Evolutionary conservation across 192 early-diverging fungal genomes (phyloP).

Genomic region (Pilaira anomala): DNA sequence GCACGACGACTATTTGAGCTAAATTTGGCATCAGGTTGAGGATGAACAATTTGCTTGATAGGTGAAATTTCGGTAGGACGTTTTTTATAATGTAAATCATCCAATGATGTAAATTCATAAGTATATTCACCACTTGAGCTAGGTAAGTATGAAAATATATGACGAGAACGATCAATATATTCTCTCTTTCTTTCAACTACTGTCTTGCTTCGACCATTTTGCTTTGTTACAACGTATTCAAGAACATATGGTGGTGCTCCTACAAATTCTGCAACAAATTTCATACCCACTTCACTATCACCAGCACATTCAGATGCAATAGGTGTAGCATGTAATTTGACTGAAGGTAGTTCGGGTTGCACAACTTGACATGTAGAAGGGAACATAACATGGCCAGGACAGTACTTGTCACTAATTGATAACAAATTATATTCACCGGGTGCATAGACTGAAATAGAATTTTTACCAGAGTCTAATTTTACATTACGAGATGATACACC

Average conservation of each 20-base stretch:
- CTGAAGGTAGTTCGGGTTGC: slow-evolving; percentile 31
- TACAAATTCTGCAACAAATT: slow-evolving; percentile 27
- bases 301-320: slow-evolving; percentile 38
- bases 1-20: not conserved
- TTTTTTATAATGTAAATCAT: slow-evolving; percentile 34
- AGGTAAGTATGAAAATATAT: slow-evolving; percentile 33
- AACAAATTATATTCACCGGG: slow-evolving; percentile 40
- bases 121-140: slow-evolving; percentile 34
- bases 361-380: slow-evolving; percentile 37
- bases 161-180: slow-evolving; percentile 24
- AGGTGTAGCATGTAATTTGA: slow-evolving; percentile 18
- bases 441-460: slow-evolving; percentile 17
- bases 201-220: not conserved
- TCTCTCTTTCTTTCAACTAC: slow-evolving; percentile 18
- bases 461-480: not conserved
- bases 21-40: slow-evolving; percentile 43
- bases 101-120: slow-evolving; percentile 33
- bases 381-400: slow-evolving; percentile 29
- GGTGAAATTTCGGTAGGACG: slow-evolving; percentile 12
- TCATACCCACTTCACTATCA: slow-evolving; percentile 39
- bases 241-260: slow-evolving; percentile 32
- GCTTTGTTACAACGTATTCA: slow-evolving; percentile 27
- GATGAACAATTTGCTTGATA: slow-evolving; percentile 41
- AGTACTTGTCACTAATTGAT: slow-evolving; percentile 31
- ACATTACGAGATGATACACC: not conserved